Base-by-base conservation (phyloP, 1,139 yeast genomes). In the Pichia sp. region DNA sequence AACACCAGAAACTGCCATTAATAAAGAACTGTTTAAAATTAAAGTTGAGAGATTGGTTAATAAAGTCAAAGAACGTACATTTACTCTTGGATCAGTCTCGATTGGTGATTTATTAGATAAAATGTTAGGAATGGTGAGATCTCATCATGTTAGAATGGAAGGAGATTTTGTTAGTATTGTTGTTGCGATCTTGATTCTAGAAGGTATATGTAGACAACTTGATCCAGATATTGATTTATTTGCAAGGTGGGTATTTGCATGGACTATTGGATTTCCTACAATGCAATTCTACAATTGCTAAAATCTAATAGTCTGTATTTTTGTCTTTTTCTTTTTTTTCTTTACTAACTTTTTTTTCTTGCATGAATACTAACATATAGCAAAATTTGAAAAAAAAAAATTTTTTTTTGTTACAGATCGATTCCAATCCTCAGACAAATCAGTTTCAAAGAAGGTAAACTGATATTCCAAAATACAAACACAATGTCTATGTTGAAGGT, bases 121-220 rank as follows among this genome's bases (percentile, higher is more conserved):
- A 59, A 92, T 92, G 70, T 71, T 92, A 49, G 71, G 81, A 2
- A 89, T 92, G 97, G 97, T 94, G 20, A 73, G 97, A 48, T 70
- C 72, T 20, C 98, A 92, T 62, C 99, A 94, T 63, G 98, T 92
- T 23, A 74, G 97, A 60, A 86, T 94, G 96, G 99, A 92, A 59
- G 95, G 96, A 7, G 98, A 92, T 62, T 92, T 92, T 59, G 82
- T 92, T 39, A 87, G 96, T 26, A 96, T 94, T 27, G 85, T 92
- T 20, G 89, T 92, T 35, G 96, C 97, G 1, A 89, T 92, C 32
- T 66, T 92, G 43, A 70, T 92, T 48, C 67, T 92, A 47, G 98
- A 92, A 65, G 98, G 98, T 12, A 86, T 92, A 46, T 98, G 98
- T 23, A 73, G 97, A 61, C 95, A 86, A 63, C 70, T 92, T 48